Evolutionary conservation across 257 asterid genomes (phyloP), one percentile per base, ranked within the genome.

Genomic region (Mentha longifolia): DNA sequence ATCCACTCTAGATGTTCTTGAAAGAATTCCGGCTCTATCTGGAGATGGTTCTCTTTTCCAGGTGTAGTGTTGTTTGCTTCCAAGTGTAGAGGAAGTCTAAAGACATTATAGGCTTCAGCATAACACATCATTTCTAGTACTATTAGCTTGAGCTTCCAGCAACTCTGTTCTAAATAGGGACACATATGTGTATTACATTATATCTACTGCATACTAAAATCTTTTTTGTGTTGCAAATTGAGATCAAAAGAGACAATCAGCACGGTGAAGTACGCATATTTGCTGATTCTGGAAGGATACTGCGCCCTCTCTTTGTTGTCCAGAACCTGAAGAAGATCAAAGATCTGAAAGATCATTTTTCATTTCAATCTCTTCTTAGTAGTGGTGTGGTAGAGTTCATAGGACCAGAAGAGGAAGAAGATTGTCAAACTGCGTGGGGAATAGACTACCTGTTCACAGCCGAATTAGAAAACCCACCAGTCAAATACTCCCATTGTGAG

Each of bases 371-470:
- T 54, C 92, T 91, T 75, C 71, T 94, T 41, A 88, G 86, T 49
- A 74, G 50, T 68, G 97, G 99, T 63, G 79, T 94, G 22, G 42
- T 94, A 3, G 99, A 95, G 81, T 77, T 94, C 41, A 84, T 94
- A 6, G 98, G 99, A 28, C 76, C 99, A 2, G 99, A 94, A 84
- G 98, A 94, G 84, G 99, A 92, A 76, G 99, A 94, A 74, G 99
- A 94, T 71, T 85, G 90, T 57, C 81, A 66, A 63, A 86, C 89
- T 46, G 99, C 99, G 39, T 94, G 99, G 99, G 97, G 90, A 70
- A 71, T 80, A 55, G 78, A 68, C 22, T 80, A 80, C 81, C 92
- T 94, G 35, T 83, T 89, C 65, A 77, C 74, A 22, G 89, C 83
- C 12, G 77, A 80, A 46, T 61, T 84, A 63, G 89, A 85, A 71